Evolutionary conservation across 768 basidiomycete genomes (phyloP).

Genomic region (Trametes sanguinea): DNA sequence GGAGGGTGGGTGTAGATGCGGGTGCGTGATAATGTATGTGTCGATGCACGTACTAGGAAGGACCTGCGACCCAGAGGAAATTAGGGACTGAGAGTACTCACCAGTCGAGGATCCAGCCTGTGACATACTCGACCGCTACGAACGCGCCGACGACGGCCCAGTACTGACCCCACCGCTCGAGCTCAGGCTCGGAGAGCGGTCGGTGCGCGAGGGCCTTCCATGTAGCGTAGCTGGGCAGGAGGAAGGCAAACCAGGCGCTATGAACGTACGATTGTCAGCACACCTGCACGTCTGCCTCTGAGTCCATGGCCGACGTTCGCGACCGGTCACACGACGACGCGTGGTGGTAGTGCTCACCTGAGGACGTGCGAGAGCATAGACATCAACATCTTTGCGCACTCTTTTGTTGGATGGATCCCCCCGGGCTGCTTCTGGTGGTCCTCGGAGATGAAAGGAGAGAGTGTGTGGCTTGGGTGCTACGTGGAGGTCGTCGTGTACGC

Average conservation of each 20-base stretch:
- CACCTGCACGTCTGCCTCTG: not conserved
- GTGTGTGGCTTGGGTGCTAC: not conserved
- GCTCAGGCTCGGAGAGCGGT: slow-evolving; percentile 50
- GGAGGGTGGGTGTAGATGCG: slow-evolving; percentile 4
- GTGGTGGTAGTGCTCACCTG: slow-evolving; percentile 36
- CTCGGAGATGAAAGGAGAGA: not conserved
- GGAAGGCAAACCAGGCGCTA: slow-evolving; percentile 74
- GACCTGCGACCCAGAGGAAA: not conserved
- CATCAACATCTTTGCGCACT: slow-evolving; percentile 45
- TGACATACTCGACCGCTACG: slow-evolving; percentile 61
- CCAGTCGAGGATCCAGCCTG: slow-evolving; percentile 71
- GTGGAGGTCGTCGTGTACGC: slow-evolving; percentile 5
- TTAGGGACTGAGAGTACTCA: slow-evolving; percentile 33
- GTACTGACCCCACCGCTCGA: slow-evolving; percentile 61
- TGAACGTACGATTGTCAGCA: not conserved
- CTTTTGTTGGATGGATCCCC: not conserved
- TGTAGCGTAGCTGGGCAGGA: slow-evolving; percentile 63
- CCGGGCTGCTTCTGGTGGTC: not conserved
- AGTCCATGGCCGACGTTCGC: not conserved
- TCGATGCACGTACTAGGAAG: too few relatives aligned
- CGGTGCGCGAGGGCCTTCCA: slow-evolving; percentile 65
- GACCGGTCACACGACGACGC: slow-evolving; percentile 17
- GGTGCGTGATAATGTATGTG: slow-evolving; percentile 18
- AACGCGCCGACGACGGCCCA: slow-evolving; percentile 65
- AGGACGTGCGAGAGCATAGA: slow-evolving; percentile 51